Percentiles rank a stretch among this genome's conserved stretches.
Evolutionary conservation across 345 rosid genomes (phyloP).

Genomic region (Populus davidiana): DNA sequence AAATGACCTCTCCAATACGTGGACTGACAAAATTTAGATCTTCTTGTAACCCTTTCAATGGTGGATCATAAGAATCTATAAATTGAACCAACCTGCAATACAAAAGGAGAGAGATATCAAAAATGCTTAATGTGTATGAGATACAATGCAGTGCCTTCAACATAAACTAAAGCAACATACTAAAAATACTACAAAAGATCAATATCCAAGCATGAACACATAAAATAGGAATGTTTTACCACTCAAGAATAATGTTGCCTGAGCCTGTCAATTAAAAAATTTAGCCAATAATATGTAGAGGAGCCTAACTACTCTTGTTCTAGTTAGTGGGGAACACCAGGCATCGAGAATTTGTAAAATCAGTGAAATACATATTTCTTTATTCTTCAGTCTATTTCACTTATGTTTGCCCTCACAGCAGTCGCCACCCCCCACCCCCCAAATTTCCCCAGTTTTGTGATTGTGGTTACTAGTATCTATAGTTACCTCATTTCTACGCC

Average conservation of each 20-base stretch:
- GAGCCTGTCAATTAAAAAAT: background rate
- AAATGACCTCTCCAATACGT: slow-evolving; percentile 93
- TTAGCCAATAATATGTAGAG: background rate
- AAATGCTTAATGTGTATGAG: background rate
- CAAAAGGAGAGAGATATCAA: slow-evolving; percentile 4
- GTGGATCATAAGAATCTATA: slow-evolving; percentile 96
- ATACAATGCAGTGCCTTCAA: background rate
- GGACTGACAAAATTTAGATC: slow-evolving; percentile 97
- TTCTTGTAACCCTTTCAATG: slow-evolving; percentile 95
- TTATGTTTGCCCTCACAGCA: too few relatives aligned
- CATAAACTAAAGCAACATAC: slow-evolving; percentile 2
- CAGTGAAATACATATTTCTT: too few relatives aligned
- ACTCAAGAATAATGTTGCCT: background rate
- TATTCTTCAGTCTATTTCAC: too few relatives aligned
- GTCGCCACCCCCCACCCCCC: too few relatives aligned
- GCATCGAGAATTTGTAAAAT: background rate
- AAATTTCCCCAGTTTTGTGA: background rate
- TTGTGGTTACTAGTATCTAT: too few relatives aligned
- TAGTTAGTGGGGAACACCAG: background rate
- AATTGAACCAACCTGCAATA: slow-evolving; percentile 81
- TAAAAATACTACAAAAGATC: background rate
- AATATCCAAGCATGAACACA: background rate
- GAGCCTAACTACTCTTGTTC: background rate
- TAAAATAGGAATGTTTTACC: background rate
- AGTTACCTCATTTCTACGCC: too few relatives aligned